These are phyloP conservation scores for Carpinus viminea DNA, from an alignment of 306 rosid genomes.

Conservation along the genomic window DNA sequence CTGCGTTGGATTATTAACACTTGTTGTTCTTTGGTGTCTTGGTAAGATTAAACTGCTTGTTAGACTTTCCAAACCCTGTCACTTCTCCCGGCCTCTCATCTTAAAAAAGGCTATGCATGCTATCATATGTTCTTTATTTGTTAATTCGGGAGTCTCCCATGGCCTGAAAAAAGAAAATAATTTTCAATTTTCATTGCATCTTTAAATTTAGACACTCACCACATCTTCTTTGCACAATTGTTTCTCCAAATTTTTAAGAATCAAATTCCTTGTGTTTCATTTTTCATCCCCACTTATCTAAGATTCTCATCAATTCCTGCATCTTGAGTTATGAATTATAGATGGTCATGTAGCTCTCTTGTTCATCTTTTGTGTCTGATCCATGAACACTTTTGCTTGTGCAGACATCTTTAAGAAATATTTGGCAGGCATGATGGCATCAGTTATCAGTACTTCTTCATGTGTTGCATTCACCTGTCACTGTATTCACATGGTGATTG, in stretches of 20 bases:
- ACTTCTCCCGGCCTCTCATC: not conserved
- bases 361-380: not conserved
- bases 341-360: not conserved
- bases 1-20: constrained; percentile 32
- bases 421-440: not conserved
- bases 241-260: not conserved
- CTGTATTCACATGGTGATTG: not conserved
- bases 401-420: not conserved
- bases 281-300: not conserved
- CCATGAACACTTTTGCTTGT: not conserved
- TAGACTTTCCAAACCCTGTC: constrained; percentile 3
- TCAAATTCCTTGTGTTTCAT: not conserved
- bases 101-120: not conserved
- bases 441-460: not conserved
- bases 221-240: no score
- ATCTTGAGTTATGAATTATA: not conserved
- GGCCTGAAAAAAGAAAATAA: no score
- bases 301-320: not conserved
- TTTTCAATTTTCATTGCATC: no score
- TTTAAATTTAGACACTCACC: no score
- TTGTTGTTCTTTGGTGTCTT: constrained; percentile 35
- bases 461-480: not conserved
- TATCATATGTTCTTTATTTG: not conserved
- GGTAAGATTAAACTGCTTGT: constrained; percentile 14
- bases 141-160: not conserved